These are phyloP conservation scores for Linderniella brevidens DNA, from an alignment of 257 asterid genomes.

Conservation along the genomic window DNA sequence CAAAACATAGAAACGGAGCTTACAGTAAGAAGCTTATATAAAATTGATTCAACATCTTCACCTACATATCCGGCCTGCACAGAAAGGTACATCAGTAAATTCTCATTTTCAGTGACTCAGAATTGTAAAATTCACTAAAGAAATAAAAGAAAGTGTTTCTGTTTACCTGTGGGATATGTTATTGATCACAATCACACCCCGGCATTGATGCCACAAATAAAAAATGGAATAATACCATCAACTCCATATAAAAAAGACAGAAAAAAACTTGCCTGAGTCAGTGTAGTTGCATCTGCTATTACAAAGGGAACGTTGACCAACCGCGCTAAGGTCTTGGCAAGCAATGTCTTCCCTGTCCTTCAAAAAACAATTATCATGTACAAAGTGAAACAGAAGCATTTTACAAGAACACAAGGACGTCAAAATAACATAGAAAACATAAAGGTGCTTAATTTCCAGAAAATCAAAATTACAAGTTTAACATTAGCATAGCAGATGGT, in stretches of 20 bases:
- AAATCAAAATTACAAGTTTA: no score
- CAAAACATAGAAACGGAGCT: conserved; percentile 6
- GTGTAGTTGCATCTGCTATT: conserved; percentile 97
- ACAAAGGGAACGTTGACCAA: conserved; percentile 95
- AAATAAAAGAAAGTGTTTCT: no score
- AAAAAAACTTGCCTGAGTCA: conserved; percentile 65
- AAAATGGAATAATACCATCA: no score
- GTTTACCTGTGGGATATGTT: no score
- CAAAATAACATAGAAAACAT: no score
- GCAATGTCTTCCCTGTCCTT: conserved; percentile 99
- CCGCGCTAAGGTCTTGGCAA: conserved; percentile 96
- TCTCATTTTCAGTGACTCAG: no score
- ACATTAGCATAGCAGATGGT: no score
- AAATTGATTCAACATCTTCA: conserved; percentile 96
- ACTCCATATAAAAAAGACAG: neutral
- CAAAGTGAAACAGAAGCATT: conserved; percentile 39
- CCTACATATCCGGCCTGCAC: conserved; percentile 99
- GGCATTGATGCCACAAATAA: no score
- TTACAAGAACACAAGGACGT: neutral
- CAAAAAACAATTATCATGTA: conserved; percentile 31
- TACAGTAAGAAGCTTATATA: conserved; percentile 85
- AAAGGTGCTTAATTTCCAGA: no score
- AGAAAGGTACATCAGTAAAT: neutral
- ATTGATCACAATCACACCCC: no score
- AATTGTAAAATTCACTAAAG: no score